Evolutionary conservation across 306 rosid genomes (phyloP), one percentile per base, ranked within the genome.

Genomic region (Senna tora): DNA sequence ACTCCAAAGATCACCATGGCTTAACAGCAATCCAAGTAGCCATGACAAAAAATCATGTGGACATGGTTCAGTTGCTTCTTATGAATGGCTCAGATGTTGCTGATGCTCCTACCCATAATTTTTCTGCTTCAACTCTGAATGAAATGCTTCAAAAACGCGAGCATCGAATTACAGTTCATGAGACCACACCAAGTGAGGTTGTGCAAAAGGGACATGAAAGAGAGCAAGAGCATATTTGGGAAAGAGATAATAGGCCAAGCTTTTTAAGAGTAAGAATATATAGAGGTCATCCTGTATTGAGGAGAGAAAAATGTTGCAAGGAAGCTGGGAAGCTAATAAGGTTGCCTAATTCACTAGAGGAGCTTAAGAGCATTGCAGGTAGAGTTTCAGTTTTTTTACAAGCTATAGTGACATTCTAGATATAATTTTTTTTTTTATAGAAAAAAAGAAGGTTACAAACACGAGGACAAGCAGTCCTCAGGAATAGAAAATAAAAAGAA

Each of bases 361-460:
- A 87, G 67, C 98, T 91, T 64, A 87, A 84, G 79, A 82, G 10
- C 13, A 61, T 87, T 72, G 97, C 96, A 79, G 97, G 98, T 94
- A 84, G 71, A 53, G 1, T 41, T 65, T 32, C 69, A 64, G 30
- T n/a, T 46, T 41, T 45, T 21, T 54, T 54, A 47, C 13, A 57
- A 47, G 1, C 16, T 55, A 9, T 46, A 56, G 51, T 57, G 8
- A 51, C 16, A 50, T 60, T 63, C 13, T 63, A 34, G 52, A 41
- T 36, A 36, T 5, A 41, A n/a, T n/a, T n/a, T n/a, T n/a, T n/a
- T n/a, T n/a, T n/a, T n/a, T n/a, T n/a, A n/a, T n/a, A n/a, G n/a
- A n/a, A n/a, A n/a, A n/a, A n/a, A n/a, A n/a, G n/a, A n/a, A n/a
- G n/a, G n/a, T n/a, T n/a, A n/a, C n/a, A n/a, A n/a, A n/a, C n/a